Conservation (phyloP, 139 green algal genomes). For the Haematococcus lacustris region DNA sequence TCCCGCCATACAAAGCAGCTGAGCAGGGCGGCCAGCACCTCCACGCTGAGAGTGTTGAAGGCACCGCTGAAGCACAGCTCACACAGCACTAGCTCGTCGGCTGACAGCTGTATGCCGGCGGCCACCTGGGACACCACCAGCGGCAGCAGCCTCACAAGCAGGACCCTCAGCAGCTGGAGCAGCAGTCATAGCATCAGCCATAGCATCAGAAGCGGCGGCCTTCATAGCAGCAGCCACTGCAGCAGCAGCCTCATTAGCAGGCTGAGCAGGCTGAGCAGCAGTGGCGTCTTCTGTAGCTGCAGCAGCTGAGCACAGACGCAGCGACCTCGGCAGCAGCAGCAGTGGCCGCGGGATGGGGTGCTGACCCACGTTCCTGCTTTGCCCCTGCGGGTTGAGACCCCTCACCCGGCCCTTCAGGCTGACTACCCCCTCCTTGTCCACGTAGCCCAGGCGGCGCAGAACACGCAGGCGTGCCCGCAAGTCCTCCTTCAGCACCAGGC, state of each 20-base stretch:
- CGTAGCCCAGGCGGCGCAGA: constrained; percentile 56
- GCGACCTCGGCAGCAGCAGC: not conserved
- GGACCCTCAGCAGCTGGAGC: too few species aligned
- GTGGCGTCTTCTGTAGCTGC: not conserved
- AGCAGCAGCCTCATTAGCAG: too few species aligned
- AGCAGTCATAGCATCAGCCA: too few species aligned
- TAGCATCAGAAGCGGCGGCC: too few species aligned
- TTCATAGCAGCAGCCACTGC: too few species aligned
- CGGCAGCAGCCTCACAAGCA: too few species aligned
- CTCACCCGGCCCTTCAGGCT: constrained; percentile 55
- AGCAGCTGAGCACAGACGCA: not conserved
- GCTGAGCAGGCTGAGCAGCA: too few species aligned
- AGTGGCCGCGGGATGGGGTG: too few species aligned
- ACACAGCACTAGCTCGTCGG: constrained; percentile 68
- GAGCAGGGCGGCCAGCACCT: constrained; percentile 54
- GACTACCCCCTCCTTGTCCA: constrained; percentile 48
- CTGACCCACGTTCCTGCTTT: too few species aligned
- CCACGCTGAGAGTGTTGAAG: constrained; percentile 48
- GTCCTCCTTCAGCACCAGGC: constrained; percentile 65
- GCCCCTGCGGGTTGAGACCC: too few species aligned
- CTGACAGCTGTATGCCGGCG: constrained; percentile 9
- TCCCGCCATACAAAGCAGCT: constrained; percentile 74
- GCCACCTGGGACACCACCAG: too few species aligned
- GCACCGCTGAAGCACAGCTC: constrained; percentile 72
- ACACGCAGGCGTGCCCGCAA: constrained; percentile 49